These are phyloP conservation scores for Thermothielavioides terrestris DNA, from an alignment of 495 filamentous ascomycete species.

Conservation along the genomic window DNA sequence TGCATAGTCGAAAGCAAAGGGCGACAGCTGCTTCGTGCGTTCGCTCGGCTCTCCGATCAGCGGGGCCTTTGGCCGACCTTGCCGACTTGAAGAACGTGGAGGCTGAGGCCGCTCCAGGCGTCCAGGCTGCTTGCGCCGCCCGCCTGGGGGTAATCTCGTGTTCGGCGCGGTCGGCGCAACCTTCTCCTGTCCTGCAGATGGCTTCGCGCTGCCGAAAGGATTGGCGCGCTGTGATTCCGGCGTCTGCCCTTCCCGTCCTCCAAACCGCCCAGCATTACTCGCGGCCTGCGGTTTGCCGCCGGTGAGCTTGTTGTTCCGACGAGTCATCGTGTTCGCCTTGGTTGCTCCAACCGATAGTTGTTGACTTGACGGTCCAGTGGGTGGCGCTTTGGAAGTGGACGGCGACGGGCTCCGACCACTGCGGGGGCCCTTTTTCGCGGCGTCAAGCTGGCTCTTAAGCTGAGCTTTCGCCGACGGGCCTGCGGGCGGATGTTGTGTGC, in stretches of 20 bases:
- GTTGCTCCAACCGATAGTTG: neutral
- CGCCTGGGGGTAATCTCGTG: neutral
- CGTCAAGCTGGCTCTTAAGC: neutral
- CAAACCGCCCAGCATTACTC: constrained; percentile 1
- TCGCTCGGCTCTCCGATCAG: constrained; percentile 14
- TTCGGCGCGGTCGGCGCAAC: neutral
- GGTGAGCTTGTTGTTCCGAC: neutral
- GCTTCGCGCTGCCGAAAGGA: neutral
- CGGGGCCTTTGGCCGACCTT: neutral
- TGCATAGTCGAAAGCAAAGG: constrained; percentile 30
- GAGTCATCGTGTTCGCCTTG: constrained; percentile 1
- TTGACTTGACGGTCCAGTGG: neutral
- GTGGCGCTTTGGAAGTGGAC: constrained; percentile 5
- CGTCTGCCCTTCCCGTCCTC: neutral
- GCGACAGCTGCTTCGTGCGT: constrained; percentile 22
- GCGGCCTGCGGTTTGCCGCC: neutral
- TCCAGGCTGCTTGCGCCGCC: constrained; percentile 9
- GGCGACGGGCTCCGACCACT: constrained; percentile 2
- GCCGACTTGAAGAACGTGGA: neutral
- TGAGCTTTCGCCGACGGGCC: neutral
- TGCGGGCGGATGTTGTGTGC: constrained; percentile 5
- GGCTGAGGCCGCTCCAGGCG: constrained; percentile 4
- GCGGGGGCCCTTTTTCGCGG: neutral
- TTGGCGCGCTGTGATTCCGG: neutral
- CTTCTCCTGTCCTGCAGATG: neutral